Base-by-base conservation (phyloP, 2,329 filamentous ascomycete genomes). In the Phialemonium atrogriseum region DNA sequence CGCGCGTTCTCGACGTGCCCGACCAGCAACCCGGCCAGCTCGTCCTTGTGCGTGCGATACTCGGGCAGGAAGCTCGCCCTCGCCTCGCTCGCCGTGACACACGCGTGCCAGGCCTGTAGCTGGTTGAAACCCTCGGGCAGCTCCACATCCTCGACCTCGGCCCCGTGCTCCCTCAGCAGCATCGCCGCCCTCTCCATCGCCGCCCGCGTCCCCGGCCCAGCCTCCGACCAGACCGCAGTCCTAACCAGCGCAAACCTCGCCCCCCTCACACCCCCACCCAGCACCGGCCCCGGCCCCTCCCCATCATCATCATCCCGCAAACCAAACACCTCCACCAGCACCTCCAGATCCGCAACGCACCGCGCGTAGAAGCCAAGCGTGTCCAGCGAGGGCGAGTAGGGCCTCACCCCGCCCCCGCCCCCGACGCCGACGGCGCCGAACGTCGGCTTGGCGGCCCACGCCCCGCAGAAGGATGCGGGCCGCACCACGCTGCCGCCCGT, bases 361-460 rank as follows among this genome's bases (percentile, higher is more conserved):
- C 77, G 66, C 0, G 72, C 64, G 35, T 70, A 80, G 10, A 80
- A 55, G 2, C 79, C 78, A 1, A 79, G 44, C 0, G 78, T 83
- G 43, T 83, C 79, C 5, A 76, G 58, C 1, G 64, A 72, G 1
- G 73, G 52, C 1, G 73, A 70, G 42, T 70, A 77, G 2, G 74
- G 56, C 47, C 71, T 75, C 26, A 69, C 60, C 0, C 78, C 77
- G 45, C 82, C 77, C 0, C 73, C 60, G 0, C 68, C 74, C 20
- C 83, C 66, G 0, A 72, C 55, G 33, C 70, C 70, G 20, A 83
- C 66, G 0, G 72, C 55, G 33, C 70, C 70, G 73, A 74, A 81
- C 0, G 77, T 83, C 2, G 78, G 77, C 47, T 82, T 83, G 33
- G 80, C 58, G 0, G 64, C 76, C 35, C 75, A 83, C 5, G 77